Percentiles rank a stretch among this genome's conserved stretches.
Conservation (phyloP, 2,329 filamentous ascomycete genomes). For the Eutypa lata region DNA sequence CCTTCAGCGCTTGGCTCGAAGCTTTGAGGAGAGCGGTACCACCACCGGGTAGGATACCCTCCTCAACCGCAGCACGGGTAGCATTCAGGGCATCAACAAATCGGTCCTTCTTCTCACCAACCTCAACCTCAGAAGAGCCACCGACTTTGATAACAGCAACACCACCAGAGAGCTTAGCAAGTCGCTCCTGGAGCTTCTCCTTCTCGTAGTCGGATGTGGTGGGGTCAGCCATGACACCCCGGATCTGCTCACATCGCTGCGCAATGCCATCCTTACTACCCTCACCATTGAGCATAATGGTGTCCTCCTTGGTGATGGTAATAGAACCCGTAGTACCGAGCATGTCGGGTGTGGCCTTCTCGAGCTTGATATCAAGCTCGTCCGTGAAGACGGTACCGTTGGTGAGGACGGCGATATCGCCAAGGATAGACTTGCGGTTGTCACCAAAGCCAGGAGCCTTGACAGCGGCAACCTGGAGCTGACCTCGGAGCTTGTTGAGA, state of each 20-base stretch:
- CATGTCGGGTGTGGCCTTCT: conserved; percentile 95
- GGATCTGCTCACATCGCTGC: conserved; percentile 98
- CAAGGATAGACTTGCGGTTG: conserved; percentile 99
- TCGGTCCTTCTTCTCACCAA: conserved; percentile 99
- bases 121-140: conserved; percentile 95
- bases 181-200: conserved; percentile 99
- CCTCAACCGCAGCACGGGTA: conserved; percentile 95
- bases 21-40: conserved; percentile 98
- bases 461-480: conserved; percentile 96
- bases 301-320: conserved; percentile 99
- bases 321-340: conserved; percentile 96
- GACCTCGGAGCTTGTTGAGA: conserved; percentile 99
- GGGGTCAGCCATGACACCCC: conserved; percentile 90
- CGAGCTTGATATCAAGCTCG: conserved; percentile 97
- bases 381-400: conserved; percentile 97
- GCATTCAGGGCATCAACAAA: conserved; percentile 98
- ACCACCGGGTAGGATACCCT: conserved; percentile 97
- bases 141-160: conserved; percentile 99
- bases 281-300: conserved; percentile 95
- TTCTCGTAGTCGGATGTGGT: conserved; percentile 98
- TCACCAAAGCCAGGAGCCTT: conserved; percentile 99
- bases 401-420: conserved; percentile 92
- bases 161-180: conserved; percentile 97
- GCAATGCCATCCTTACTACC: conserved; percentile 90
- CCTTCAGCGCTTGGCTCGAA: conserved; percentile 78